These are phyloP conservation scores for Udeniomyces megalosporus DNA, from an alignment of 768 basidiomycete species.

Conservation along the genomic window DNA sequence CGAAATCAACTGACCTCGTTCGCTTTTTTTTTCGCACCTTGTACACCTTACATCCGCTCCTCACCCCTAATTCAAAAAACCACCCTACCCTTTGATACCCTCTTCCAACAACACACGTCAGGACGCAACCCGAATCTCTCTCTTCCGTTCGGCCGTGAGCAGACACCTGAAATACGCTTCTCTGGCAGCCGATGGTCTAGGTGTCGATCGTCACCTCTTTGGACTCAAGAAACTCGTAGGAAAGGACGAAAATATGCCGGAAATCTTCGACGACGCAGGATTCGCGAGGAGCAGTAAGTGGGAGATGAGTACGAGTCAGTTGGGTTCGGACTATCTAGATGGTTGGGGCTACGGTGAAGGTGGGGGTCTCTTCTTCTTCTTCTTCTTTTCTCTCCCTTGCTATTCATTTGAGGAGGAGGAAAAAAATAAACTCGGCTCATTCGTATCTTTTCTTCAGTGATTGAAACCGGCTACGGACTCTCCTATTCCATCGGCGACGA, in stretches of 20 bases:
- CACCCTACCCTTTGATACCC: background rate
- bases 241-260: conserved; percentile 55
- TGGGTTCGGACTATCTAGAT: conserved; percentile 64
- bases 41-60: too few relatives aligned
- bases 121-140: conserved; percentile 43
- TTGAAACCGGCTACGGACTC: conserved; percentile 78
- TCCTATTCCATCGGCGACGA: conserved; percentile 54
- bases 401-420: background rate
- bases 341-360: conserved; percentile 98
- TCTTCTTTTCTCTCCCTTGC: background rate
- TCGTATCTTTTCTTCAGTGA: conserved; percentile 36
- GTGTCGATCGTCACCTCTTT: conserved; percentile 89
- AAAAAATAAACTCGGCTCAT: background rate
- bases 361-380: conserved; percentile 27
- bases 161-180: conserved; percentile 72
- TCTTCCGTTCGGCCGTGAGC: conserved; percentile 60
- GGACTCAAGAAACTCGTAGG: conserved; percentile 70
- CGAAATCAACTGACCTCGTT: background rate
- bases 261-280: conserved; percentile 55
- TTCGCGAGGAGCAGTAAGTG: conserved; percentile 62
- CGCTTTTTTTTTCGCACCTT: background rate
- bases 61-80: too few relatives aligned
- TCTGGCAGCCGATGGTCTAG: conserved; percentile 87
- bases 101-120: conserved; percentile 18
- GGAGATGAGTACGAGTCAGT: conserved; percentile 82